Evolutionary conservation across 148 eudicot species (phyloP).

Genomic region (Camellia lanceoleosa): DNA sequence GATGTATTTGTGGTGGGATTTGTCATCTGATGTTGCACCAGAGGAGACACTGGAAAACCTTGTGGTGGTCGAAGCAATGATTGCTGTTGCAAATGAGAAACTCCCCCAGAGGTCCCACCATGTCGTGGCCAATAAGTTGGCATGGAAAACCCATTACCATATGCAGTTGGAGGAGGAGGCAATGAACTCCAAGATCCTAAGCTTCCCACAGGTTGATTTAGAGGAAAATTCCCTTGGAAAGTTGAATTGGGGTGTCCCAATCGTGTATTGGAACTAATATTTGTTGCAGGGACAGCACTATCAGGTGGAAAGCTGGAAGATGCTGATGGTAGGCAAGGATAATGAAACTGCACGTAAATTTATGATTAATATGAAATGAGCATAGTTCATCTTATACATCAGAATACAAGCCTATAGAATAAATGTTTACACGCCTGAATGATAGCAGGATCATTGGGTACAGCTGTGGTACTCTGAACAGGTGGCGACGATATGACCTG

Average conservation of each 20-base stretch:
- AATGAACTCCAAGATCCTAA: constrained; percentile 33
- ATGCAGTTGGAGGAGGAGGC: constrained; percentile 29
- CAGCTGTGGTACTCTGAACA: constrained; percentile 33
- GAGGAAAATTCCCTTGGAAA: not conserved
- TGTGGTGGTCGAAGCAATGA: constrained; percentile 31
- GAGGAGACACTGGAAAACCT: constrained; percentile 30
- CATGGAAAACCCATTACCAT: constrained; percentile 31
- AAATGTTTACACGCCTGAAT: constrained; percentile 39
- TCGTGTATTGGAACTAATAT: not conserved
- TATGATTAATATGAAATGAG: not conserved
- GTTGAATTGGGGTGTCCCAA: not conserved
- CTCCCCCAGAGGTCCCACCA: constrained; percentile 38
- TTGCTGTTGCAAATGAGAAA: constrained; percentile 35
- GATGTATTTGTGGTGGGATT: constrained; percentile 33
- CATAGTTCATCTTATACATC: not conserved
- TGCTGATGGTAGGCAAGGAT: constrained; percentile 23
- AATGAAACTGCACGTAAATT: constrained; percentile 37
- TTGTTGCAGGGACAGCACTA: constrained; percentile 3
- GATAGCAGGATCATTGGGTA: constrained; percentile 66
- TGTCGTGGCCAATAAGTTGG: constrained; percentile 46
- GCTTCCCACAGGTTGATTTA: not conserved
- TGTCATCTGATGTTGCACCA: constrained; percentile 33
- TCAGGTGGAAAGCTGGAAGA: constrained; percentile 25
- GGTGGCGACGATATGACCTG: constrained; percentile 59
- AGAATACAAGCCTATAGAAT: not conserved